A percentile compares a stretch with the other conserved stretches of the same genome.
Conservation (phyloP, 1,139 yeast genomes). For the Candida frijolesensis region DNA sequence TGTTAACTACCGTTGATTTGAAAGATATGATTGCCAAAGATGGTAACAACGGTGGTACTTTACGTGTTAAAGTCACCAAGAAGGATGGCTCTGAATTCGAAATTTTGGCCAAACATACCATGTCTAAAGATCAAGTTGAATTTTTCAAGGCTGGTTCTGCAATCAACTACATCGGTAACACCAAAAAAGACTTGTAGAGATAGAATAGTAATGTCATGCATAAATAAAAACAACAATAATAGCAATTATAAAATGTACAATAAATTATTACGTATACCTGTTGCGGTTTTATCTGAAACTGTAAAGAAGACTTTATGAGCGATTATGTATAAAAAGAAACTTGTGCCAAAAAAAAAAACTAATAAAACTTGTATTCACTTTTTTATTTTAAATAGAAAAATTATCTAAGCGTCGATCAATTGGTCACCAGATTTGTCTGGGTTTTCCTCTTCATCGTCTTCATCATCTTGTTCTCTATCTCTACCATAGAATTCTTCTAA, state of each 20-base stretch:
- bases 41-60: slow-evolving; percentile 85
- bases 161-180: slow-evolving; percentile 84
- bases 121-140: slow-evolving; percentile 94
- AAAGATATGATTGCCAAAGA: slow-evolving; percentile 74
- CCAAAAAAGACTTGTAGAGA: slow-evolving; percentile 1
- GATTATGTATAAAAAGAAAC: neutral
- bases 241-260: neutral
- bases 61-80: slow-evolving; percentile 74
- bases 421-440: slow-evolving; percentile 38
- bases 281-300: neutral
- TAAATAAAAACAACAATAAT: neutral
- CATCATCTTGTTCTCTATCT: slow-evolving; percentile 62
- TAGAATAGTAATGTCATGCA: neutral
- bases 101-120: slow-evolving; percentile 84
- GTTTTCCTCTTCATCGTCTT: slow-evolving; percentile 44
- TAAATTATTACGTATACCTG: neutral
- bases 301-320: neutral
- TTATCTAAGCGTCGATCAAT: slow-evolving; percentile 54
- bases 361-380: slow-evolving; percentile 14
- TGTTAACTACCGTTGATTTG: slow-evolving; percentile 75
- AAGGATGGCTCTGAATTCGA: slow-evolving; percentile 70
- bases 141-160: slow-evolving; percentile 98
- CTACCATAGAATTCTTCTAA: slow-evolving; percentile 93
- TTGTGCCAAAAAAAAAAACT: neutral
- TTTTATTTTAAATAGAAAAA: too few species aligned